Evolutionary conservation across 192 early-diverging fungal species (phyloP).

Genomic region (Ramicandelaber brevisporus): DNA sequence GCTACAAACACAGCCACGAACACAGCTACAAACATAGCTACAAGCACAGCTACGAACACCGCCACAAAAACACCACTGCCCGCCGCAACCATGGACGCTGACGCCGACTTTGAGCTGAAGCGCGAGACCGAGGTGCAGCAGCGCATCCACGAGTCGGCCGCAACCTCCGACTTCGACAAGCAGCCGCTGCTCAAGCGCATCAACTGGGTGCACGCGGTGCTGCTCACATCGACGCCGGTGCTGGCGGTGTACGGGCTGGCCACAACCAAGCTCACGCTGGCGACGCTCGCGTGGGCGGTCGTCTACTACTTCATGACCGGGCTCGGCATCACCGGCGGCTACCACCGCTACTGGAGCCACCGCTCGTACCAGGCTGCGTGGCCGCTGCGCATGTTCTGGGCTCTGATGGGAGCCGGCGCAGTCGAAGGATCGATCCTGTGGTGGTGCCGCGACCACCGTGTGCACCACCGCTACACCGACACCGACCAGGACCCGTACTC

Average conservation of each 20-base stretch:
- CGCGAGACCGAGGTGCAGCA: no score
- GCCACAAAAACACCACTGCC: no score
- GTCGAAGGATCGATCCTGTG: conserved; percentile 60
- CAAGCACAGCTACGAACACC: no score
- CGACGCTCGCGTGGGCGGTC: conserved; percentile 18
- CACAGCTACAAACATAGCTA: no score
- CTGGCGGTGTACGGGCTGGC: conserved; percentile 50
- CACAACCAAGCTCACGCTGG: conserved; percentile 43
- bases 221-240: no score
- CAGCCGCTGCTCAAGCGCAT: no score
- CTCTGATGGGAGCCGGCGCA: conserved; percentile 34
- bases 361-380: conserved; percentile 36
- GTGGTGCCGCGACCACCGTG: conserved; percentile 65
- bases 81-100: no score
- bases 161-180: no score
- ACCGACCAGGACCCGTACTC: conserved; percentile 65
- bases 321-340: conserved; percentile 72
- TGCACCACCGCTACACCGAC: conserved; percentile 71
- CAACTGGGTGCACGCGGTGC: no score
- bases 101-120: no score
- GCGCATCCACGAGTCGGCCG: no score
- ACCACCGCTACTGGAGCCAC: conserved; percentile 64
- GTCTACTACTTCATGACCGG: conserved; percentile 46
- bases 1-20: no score
- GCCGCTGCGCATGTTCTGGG: conserved; percentile 25